Conservation (phyloP, 352 stramenopile species). For the Phytophthora aleatoria region DNA sequence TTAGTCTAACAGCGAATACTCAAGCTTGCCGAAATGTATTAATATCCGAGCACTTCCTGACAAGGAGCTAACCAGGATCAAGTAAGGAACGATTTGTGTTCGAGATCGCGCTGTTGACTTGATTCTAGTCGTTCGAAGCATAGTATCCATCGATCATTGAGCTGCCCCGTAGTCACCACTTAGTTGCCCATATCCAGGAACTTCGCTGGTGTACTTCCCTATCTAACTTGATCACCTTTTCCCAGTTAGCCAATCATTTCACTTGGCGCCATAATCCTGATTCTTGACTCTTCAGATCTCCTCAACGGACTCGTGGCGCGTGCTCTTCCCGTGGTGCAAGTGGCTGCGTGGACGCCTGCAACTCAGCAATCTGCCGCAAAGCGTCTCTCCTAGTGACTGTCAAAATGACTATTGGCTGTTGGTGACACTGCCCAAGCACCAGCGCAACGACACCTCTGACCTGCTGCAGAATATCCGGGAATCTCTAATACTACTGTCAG, state of each 20-base stretch:
- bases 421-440: slow-evolving; percentile 37
- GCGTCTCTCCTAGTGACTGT: slow-evolving; percentile 3
- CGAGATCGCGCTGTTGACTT: too few relatives aligned
- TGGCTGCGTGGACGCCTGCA: slow-evolving; percentile 35
- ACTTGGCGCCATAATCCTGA: slow-evolving; percentile 20
- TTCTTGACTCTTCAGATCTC: slow-evolving; percentile 13
- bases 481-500: slow-evolving; percentile 33
- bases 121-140: too few relatives aligned
- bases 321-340: slow-evolving; percentile 39
- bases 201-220: too few relatives aligned
- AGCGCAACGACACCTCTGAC: slow-evolving; percentile 25
- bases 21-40: too few relatives aligned
- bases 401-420: slow-evolving; percentile 21
- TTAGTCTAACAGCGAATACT: too few relatives aligned
- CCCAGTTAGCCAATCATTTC: slow-evolving; percentile 1
- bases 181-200: too few relatives aligned
- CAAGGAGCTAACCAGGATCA: too few relatives aligned
- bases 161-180: too few relatives aligned
- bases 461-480: slow-evolving; percentile 35
- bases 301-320: slow-evolving; percentile 29
- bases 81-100: too few relatives aligned
- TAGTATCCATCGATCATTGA: too few relatives aligned
- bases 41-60: too few relatives aligned
- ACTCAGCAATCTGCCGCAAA: slow-evolving; percentile 18
- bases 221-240: neutral